A percentile compares a stretch with the other conserved stretches of the same genome.
phyloP scores from a whole-genome alignment of 176 grass and related monocot species.

The Avena insularis region DNA sequence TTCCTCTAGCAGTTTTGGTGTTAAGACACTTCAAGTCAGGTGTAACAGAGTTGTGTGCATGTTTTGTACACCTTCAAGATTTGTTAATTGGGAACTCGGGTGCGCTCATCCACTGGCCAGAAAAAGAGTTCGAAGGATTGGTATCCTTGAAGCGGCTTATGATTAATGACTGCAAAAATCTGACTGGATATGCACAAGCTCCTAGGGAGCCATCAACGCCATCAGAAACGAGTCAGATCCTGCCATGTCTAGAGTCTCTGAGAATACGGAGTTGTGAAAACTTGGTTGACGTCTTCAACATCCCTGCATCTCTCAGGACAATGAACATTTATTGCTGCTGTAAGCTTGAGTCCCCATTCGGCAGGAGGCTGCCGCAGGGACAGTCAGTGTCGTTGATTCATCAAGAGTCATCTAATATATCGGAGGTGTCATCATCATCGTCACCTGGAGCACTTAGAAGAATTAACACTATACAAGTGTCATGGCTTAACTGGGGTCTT shows the following conservation, averaged over 20 bases:
- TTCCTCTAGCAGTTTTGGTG: neutral
- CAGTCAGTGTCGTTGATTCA: neutral
- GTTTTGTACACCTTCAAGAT: neutral
- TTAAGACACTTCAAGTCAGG: neutral
- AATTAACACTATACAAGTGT: accelerated
- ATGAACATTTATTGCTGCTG: accelerated
- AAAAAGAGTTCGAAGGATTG: neutral
- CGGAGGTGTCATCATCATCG: neutral
- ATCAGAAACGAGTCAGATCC: neutral
- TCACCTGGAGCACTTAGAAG: neutral
- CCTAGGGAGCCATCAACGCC: neutral
- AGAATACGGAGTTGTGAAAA: accelerated
- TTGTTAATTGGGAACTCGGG: accelerated
- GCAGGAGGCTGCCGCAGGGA: neutral
- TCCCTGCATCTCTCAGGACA: neutral
- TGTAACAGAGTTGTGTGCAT: neutral
- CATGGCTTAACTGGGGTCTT: neutral
- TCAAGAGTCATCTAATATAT: neutral
- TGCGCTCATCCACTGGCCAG: neutral
- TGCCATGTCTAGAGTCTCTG: neutral
- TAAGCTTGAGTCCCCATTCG: neutral
- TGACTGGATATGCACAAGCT: neutral
- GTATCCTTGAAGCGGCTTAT: neutral
- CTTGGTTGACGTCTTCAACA: neutral
- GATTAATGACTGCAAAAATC: accelerated